Evolutionary conservation across 2,329 filamentous ascomycete genomes (phyloP), one percentile per base, ranked within the genome.

Genomic region (Ustilaginoidea virens): DNA sequence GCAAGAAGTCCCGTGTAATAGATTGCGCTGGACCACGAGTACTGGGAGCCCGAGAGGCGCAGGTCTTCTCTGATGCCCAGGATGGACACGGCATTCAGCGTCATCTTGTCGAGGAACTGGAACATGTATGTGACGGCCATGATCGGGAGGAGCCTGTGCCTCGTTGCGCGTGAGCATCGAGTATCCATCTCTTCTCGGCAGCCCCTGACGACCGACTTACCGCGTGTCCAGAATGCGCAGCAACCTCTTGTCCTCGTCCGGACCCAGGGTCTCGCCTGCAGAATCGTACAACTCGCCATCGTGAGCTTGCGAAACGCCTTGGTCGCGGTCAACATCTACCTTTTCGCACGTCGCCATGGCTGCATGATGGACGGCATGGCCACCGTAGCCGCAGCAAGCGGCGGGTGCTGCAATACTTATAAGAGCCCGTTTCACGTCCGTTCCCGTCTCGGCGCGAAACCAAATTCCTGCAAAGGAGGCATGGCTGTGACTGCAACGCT

Each of bases 101-200:
- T 61, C 0, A 63, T 65, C 44, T 76, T 74, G 48, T 76, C 71
- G 2, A 70, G 52, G 36, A 65, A 74, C 35, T 74, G 69, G 5
- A 74, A 49, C n/a, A 66, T 60, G 40, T 74, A 74, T 1, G 56
- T 66, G 40, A 38, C 56, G 31, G 49, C 66, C 54, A 63, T 58
- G 33, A 60, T 34, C 4, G 60, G 71, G 46, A 74, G 59, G 17
- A 70, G 37, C 48, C 60, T 61, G 3, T 11, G 22, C 22, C 22
- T 13, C 6, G 7, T 13, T 9, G 22, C 12, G 22, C 22, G 7
- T 5, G 22, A 9, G 22, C 22, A 5, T 9, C 12, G 7, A 6
- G 22, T 8, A 8, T 42, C 35, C 0, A 68, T 69, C 61, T 13
- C 13, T 5, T 7, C 7, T 20, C 19, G 11, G 19, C 19, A 11